Base-by-base conservation (phyloP, 2,329 filamentous ascomycete genomes). In the Aspergillus eucalypticola region DNA sequence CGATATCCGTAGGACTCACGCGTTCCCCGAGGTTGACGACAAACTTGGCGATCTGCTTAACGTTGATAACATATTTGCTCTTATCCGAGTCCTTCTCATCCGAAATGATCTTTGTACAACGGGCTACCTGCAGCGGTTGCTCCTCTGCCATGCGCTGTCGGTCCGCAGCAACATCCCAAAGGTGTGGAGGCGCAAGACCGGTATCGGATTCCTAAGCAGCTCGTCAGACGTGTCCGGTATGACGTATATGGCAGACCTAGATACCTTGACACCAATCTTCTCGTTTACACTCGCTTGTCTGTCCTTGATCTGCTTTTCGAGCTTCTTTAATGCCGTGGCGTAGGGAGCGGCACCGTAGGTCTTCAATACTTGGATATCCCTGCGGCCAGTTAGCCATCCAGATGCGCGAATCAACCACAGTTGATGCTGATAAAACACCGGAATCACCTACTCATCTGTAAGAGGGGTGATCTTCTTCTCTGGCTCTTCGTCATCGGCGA, bases 21-120 rank as follows among this genome's bases (percentile, higher is more conserved):
- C 95, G 90, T 75, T 99, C 95, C 70, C 95, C 95, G 55, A 99
- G 87, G 79, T 97, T 95, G 67, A 99, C 95, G 54, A 99, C 95
- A 72, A 99, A 99, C 81, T 99, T 99, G 73, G 95, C 95, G 72
- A 99, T 99, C 79, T 99, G 95, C 84, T 99, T 99, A 70, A 99
- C 94, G 80, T 99, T 99, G 85, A 99, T 99, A 72, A 99, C 93
- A 82, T 99, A 99, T 88, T 98, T 99, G 87, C 90, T 96, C 86
- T 99, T 99, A 65, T 96, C 91, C 62, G 91, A 84, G 76, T 98
- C 93, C 79, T 95, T 94, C 76, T 96, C 93, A 74, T 98, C 94
- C 63, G 92, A 88, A 69, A 99, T 99, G 77, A 99, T 99, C 85
- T 99, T 99, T 61, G 95, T 99, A 84, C 95, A 99, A 73, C 95